A percentile compares a stretch with the other conserved stretches of the same genome.
Evolutionary conservation across 2,329 filamentous ascomycete species (phyloP).

Genomic region (Aspergillus aculeatus): DNA sequence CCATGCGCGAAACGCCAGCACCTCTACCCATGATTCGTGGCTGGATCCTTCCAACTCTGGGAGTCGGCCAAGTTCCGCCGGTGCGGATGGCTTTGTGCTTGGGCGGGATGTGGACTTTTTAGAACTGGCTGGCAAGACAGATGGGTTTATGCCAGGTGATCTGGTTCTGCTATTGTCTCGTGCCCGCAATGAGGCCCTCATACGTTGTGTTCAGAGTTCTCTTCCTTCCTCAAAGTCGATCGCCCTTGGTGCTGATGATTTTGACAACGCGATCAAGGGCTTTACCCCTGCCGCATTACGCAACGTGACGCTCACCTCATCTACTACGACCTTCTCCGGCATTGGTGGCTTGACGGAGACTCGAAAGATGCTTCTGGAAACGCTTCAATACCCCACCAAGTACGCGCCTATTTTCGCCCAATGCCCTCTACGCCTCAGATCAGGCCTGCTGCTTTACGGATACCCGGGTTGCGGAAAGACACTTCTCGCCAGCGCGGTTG

Average conservation of each 20-base stretch:
- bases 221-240: slow-evolving; percentile 56
- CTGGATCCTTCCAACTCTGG: slow-evolving; percentile 68
- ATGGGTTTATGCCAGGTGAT: slow-evolving; percentile 98
- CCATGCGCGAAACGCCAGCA: slow-evolving; percentile 35
- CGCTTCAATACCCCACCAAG: slow-evolving; percentile 92
- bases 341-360: slow-evolving; percentile 88
- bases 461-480: slow-evolving; percentile 97
- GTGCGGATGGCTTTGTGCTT: slow-evolving; percentile 65
- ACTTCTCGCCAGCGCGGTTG: slow-evolving; percentile 90
- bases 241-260: slow-evolving; percentile 70
- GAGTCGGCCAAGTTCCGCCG: slow-evolving; percentile 48
- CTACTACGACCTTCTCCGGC: slow-evolving; percentile 85
- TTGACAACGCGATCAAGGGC: slow-evolving; percentile 78
- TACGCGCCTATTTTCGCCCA: slow-evolving; percentile 97
- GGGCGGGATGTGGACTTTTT: slow-evolving; percentile 81
- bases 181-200: slow-evolving; percentile 87
- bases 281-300: slow-evolving; percentile 94
- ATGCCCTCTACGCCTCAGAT: slow-evolving; percentile 90
- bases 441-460: slow-evolving; percentile 87
- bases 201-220: slow-evolving; percentile 68
- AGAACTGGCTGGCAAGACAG: slow-evolving; percentile 88
- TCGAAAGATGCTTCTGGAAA: slow-evolving; percentile 87
- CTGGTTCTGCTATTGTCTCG: slow-evolving; percentile 80
- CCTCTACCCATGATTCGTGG: slow-evolving; percentile 62
- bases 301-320: slow-evolving; percentile 90